These are phyloP conservation scores for Spinellus fusiger DNA, from an alignment of 192 early-diverging fungal genomes.

Conservation along the genomic window DNA sequence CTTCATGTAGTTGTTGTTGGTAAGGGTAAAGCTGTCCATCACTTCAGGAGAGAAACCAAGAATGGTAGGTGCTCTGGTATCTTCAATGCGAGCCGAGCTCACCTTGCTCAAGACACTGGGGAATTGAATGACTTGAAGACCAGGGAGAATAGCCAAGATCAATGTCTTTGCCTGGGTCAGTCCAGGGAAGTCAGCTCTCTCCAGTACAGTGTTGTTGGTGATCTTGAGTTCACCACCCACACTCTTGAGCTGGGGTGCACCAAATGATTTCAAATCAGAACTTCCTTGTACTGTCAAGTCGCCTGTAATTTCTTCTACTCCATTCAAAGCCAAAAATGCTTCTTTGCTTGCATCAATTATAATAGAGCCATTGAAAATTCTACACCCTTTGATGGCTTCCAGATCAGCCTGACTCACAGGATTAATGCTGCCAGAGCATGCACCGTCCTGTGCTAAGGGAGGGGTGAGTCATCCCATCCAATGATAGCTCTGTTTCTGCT, in stretches of 20 bases:
- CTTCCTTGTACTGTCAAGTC: conserved; percentile 16
- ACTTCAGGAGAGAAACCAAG: conserved; percentile 4
- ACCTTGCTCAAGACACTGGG: conserved; percentile 17
- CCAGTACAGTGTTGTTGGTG: conserved; percentile 17
- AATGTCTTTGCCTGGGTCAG: conserved; percentile 9
- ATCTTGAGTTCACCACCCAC: conserved; percentile 20
- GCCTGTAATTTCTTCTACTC: conserved; percentile 19
- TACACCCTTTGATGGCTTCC: conserved; percentile 18
- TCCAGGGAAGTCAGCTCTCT: conserved; percentile 11
- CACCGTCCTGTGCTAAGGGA: background rate
- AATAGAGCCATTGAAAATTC: conserved; percentile 20
- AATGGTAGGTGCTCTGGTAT: conserved; percentile 18
- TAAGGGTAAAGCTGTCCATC: conserved; percentile 10
- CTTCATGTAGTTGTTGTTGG: conserved; percentile 26
- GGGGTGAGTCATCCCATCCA: background rate
- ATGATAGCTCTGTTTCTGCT: background rate
- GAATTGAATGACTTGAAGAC: conserved; percentile 22
- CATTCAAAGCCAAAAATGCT: conserved; percentile 7
- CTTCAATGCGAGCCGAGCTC: conserved; percentile 8
- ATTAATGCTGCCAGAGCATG: background rate
- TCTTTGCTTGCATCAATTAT: conserved; percentile 6
- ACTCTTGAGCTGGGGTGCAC: conserved; percentile 18
- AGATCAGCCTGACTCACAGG: conserved; percentile 22
- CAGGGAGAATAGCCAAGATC: conserved; percentile 21
- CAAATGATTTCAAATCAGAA: conserved; percentile 6